Evolutionary conservation across 2,329 filamentous ascomycete species (phyloP).

Genomic region (Alternaria dauci): DNA sequence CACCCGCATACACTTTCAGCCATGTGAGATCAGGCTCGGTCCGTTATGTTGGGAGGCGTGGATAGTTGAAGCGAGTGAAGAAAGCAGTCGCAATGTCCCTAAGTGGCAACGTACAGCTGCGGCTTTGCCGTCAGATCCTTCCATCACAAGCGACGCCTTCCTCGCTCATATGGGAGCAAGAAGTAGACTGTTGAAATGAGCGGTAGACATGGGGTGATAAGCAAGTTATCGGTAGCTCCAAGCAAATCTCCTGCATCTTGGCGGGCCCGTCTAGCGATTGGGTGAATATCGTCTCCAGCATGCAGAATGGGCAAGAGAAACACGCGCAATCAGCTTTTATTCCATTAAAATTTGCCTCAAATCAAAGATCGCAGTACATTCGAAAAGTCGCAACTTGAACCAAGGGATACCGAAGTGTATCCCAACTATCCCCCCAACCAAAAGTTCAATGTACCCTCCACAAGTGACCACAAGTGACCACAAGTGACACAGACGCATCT

Average conservation of each 20-base stretch:
- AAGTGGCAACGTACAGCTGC: neutral
- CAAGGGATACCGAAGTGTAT: neutral
- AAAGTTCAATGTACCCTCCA: neutral
- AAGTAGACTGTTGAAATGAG: neutral
- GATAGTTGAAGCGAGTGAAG: neutral
- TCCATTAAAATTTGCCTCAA: constrained; percentile 7
- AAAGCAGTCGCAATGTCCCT: neutral
- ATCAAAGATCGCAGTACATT: neutral
- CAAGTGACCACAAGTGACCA: neutral
- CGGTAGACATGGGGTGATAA: neutral
- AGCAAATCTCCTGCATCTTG: neutral
- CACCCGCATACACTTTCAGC: constrained; percentile 2
- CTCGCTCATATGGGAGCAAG: neutral
- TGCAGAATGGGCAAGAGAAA: neutral
- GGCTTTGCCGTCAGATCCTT: neutral
- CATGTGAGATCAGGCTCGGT: constrained; percentile 3
- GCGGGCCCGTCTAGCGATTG: neutral
- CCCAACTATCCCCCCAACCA: neutral
- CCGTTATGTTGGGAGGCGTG: constrained; percentile 1
- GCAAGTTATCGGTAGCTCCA: neutral
- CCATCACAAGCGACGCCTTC: neutral
- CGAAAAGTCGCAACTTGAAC: neutral
- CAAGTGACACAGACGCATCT: neutral
- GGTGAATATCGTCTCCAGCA: neutral
- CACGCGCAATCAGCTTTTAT: constrained; percentile 9